phyloP scores from a whole-genome alignment of 2,329 filamentous ascomycete genomes.

The Thielaviopsis musarum region DNA sequence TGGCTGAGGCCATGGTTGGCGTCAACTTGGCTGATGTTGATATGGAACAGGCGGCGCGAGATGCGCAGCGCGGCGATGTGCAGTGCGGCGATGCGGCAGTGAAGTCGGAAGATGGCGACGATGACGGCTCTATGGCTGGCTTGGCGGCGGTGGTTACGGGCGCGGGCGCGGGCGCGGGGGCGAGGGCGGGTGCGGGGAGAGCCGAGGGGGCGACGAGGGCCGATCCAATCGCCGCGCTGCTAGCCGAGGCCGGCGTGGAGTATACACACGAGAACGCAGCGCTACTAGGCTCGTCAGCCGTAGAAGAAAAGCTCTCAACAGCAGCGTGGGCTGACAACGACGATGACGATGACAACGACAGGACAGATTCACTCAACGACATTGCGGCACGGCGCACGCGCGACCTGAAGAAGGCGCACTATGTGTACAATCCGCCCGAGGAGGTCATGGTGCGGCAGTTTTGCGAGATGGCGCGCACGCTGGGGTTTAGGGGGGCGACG shows the following conservation, averaged over 20 bases:
- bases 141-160: slow-evolving; percentile 39
- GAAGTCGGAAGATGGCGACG: slow-evolving; percentile 25
- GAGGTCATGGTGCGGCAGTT: slow-evolving; percentile 69
- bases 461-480: slow-evolving; percentile 69
- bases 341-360: slow-evolving; percentile 23
- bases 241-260: slow-evolving; percentile 73
- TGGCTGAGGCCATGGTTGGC: slow-evolving; percentile 79
- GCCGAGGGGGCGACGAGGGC: background rate
- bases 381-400: slow-evolving; percentile 18
- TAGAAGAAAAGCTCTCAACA: slow-evolving; percentile 73
- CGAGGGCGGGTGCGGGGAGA: slow-evolving; percentile 20
- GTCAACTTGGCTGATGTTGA: slow-evolving; percentile 67
- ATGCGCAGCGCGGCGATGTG: slow-evolving; percentile 17
- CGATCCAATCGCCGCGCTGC: slow-evolving; percentile 73
- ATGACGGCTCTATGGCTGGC: slow-evolving; percentile 54
- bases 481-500: slow-evolving; percentile 58
- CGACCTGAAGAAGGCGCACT: slow-evolving; percentile 14
- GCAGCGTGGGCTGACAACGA: slow-evolving; percentile 46
- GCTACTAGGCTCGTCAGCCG: slow-evolving; percentile 77
- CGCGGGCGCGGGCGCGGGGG: slow-evolving; percentile 32
- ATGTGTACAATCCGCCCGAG: slow-evolving; percentile 53
- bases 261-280: slow-evolving; percentile 96
- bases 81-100: slow-evolving; percentile 26
- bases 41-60: slow-evolving; percentile 41
- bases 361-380: background rate